phyloP scores from a whole-genome alignment of 2,329 filamentous ascomycete species.

The Fusarium poae region DNA sequence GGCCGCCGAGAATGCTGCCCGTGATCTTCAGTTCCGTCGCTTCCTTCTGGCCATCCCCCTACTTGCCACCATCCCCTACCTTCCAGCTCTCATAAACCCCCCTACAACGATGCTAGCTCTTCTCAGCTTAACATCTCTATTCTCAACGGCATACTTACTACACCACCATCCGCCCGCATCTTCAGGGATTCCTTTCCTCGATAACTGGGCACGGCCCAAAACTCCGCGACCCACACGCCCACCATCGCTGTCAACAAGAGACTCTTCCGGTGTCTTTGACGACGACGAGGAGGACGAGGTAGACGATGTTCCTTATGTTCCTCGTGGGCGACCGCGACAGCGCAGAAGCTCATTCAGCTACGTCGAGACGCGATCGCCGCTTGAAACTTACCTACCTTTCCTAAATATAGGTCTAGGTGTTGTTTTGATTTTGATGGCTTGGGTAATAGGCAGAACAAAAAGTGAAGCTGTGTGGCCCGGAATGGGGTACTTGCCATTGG shows the following conservation, averaged over 20 bases:
- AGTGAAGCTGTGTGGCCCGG: constrained; percentile 56
- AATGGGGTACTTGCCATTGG: constrained; percentile 65
- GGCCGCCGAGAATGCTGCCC: constrained; percentile 65
- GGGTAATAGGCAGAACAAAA: constrained; percentile 54
- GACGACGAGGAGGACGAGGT: constrained; percentile 42
- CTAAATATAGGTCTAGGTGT: constrained; percentile 70
- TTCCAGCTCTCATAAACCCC: constrained; percentile 54
- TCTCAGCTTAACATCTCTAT: constrained; percentile 73
- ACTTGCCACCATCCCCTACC: constrained; percentile 67
- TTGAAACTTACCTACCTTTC: constrained; percentile 70
- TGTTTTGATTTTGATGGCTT: constrained; percentile 63
- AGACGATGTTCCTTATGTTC: constrained; percentile 22
- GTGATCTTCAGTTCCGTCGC: constrained; percentile 69
- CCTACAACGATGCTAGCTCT: constrained; percentile 61
- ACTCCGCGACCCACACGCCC: constrained; percentile 46
- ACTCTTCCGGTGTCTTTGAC: constrained; percentile 26
- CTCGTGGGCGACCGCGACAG: constrained; percentile 34
- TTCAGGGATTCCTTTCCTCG: constrained; percentile 66
- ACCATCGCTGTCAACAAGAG: constrained; percentile 38
- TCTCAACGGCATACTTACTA: constrained; percentile 72
- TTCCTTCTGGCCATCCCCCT: constrained; percentile 72
- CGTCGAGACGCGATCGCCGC: constrained; percentile 55
- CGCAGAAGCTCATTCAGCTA: constrained; percentile 44
- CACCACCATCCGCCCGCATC: constrained; percentile 65
- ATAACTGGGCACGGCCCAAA: constrained; percentile 57